Evolutionary conservation across 768 basidiomycete genomes (phyloP), one percentile per base, ranked within the genome.

Genomic region (Lentinula sp.): DNA sequence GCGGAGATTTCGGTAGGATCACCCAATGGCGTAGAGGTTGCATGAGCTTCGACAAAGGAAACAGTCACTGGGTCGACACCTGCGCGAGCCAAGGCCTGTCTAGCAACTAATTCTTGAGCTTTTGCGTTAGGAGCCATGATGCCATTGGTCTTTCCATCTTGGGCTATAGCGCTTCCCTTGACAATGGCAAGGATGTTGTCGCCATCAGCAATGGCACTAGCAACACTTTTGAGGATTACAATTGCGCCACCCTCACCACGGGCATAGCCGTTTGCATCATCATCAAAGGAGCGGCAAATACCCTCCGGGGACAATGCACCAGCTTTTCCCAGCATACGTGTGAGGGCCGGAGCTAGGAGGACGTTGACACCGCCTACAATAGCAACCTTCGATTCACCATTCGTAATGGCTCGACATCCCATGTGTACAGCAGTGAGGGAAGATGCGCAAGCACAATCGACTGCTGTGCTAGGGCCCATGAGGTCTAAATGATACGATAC

Each of bases 1-100:
- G 70, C 72, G 48, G 77, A 78, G 5, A 73, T 70, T 63, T 79
- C 78, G 15, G 73, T 76, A 4, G 77, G 76, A 57, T 79, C 78
- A 2, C 77, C 78, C 23, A 67, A 68, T 49, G 72, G 69, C 9
- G 78, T 78, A 65, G 73, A 75, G 16, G 78, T 77, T 23, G 72
- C 75, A 59, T 79, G 78, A 23, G 78, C 53, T 58, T 78, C 78
- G 0, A 79, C 67, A 58, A 70, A 79, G 48, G 77, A 76, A 0
- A 71, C 73, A 28, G 77, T 74, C 0, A 51, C 46, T 5, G 72
- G 72, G 4, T 63, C 57, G 15, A 67, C 56, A 5, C 65, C 61
- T 9, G 72, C 67, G 13, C 66, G 61, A 5, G 57, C 48, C 40
- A 69, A 75, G 0, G 74, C 73, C 16, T 59, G 64, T 15, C 49